Evolutionary conservation across 2,329 filamentous ascomycete species (phyloP), one percentile per base, ranked within the genome.

Genomic region (Clarireedia hainanense): DNA sequence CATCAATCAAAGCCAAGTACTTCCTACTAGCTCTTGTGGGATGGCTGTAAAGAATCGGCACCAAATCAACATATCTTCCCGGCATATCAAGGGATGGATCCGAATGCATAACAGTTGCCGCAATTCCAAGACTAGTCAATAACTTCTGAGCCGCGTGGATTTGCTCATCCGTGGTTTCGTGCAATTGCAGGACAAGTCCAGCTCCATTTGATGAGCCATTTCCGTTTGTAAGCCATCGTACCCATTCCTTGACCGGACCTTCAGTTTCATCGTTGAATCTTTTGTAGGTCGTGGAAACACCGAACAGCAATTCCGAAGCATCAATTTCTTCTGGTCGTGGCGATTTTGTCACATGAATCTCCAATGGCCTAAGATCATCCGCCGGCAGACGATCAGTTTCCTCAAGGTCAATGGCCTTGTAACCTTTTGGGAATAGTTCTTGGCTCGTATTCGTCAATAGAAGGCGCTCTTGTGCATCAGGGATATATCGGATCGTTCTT

Each of bases 221-320:
- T 60, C 76, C 75, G 64, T 83, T 78, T 2, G 80, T 83, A 49
- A 83, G 72, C 80, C 80, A 83, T 66, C 77, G 78, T 3, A 74
- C 73, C 79, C 80, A 83, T 65, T 83, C 80, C 60, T 80, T 77
- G 46, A 82, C 73, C 0, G 79, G 77, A 47, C 73, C 77, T 52
- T 72, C 71, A 1, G 74, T 68, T 12, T 54, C 6, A 57, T 78
- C 75, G 65, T 71, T 77, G 66, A 83, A 80, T 45, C 79, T 73
- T 61, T 76, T 72, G 68, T 78, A 81, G 0, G 79, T 81, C 5
- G 80, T 83, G 0, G 80, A 82, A 4, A 81, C 78, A 46, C 79
- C 80, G 58, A 83, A 83, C 68, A 82, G 76, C 65, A 82, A 78
- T 60, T 79, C 76, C 43, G 77, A 78, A 10, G 78, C 73, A 60